A percentile compares a stretch with the other conserved stretches of the same genome.
These are phyloP conservation scores for Zychaea mexicana DNA, from an alignment of 371 early-diverging fungal species.

Conservation along the genomic window DNA sequence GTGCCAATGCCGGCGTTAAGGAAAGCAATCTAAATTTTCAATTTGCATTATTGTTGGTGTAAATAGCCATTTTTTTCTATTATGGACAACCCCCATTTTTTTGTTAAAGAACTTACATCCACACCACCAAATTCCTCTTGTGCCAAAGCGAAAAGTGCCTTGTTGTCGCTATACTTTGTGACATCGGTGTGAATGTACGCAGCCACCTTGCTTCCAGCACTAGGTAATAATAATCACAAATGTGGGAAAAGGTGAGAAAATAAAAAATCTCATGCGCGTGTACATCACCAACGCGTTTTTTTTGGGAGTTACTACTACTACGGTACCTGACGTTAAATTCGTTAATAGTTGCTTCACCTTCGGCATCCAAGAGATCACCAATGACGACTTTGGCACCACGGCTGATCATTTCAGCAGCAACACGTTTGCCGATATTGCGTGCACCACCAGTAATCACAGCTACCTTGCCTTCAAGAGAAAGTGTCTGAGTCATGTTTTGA, in stretches of 20 bases:
- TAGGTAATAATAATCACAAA: not conserved
- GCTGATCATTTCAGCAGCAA: conserved; percentile 49
- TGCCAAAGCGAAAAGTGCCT: conserved; percentile 46
- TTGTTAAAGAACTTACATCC: conserved; percentile 58
- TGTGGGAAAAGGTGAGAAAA: conserved; percentile 1
- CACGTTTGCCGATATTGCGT: conserved; percentile 66
- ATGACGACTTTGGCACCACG: conserved; percentile 64
- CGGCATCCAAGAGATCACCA: conserved; percentile 60
- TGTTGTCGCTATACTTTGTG: conserved; percentile 39
- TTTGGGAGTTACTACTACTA: not conserved
- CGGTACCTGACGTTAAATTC: conserved; percentile 38
- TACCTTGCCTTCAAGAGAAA: conserved; percentile 42
- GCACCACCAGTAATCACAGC: conserved; percentile 71
- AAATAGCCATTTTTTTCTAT: too few relatives aligned
- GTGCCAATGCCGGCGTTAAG: conserved; percentile 12
- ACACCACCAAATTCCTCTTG: conserved; percentile 54
- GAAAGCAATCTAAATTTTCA: conserved; percentile 9
- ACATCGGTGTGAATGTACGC: conserved; percentile 63
- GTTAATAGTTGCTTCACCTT: conserved; percentile 32
- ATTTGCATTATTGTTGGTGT: not conserved
- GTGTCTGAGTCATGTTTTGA: not conserved
- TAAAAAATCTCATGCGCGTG: not conserved
- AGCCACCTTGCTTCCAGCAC: conserved; percentile 23
- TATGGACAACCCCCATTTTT: too few relatives aligned
- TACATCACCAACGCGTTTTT: not conserved